These are phyloP conservation scores for Capsicum chinense DNA, from an alignment of 257 asterid species.

Conservation along the genomic window DNA sequence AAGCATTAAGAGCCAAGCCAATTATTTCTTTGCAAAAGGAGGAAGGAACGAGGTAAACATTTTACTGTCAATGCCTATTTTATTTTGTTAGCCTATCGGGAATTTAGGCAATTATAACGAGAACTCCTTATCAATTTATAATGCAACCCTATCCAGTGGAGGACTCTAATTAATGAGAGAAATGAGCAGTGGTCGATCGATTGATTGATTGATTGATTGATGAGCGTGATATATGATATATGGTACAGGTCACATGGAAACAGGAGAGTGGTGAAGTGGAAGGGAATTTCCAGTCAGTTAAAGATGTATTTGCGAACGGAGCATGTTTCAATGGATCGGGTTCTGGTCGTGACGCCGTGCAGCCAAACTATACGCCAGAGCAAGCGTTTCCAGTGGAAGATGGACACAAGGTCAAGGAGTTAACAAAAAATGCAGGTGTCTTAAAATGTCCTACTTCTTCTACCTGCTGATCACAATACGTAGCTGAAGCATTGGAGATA, in stretches of 20 bases:
- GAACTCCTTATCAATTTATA: too few relatives aligned
- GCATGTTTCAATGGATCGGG: slow-evolving; percentile 57
- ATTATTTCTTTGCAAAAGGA: slow-evolving; percentile 72
- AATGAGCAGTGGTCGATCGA: neutral
- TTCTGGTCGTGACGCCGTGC: slow-evolving; percentile 39
- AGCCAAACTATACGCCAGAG: slow-evolving; percentile 63
- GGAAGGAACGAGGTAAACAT: slow-evolving; percentile 67
- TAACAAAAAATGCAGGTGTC: slow-evolving; percentile 73
- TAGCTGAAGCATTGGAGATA: neutral
- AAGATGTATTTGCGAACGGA: slow-evolving; percentile 78
- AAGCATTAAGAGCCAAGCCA: slow-evolving; percentile 79
- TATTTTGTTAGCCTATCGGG: too few relatives aligned
- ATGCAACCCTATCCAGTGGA: too few relatives aligned
- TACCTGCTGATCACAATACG: slow-evolving; percentile 43
- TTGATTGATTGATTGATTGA: neutral
- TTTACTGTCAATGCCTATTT: too few relatives aligned
- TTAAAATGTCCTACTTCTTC: slow-evolving; percentile 55
- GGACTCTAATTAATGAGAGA: too few relatives aligned
- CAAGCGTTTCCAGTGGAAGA: slow-evolving; percentile 64
- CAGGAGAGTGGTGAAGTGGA: slow-evolving; percentile 31
- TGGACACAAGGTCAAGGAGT: slow-evolving; percentile 51
- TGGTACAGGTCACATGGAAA: slow-evolving; percentile 67
- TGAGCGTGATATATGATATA: neutral
- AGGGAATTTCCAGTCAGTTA: slow-evolving; percentile 56
- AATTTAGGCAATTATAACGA: too few relatives aligned